Evolutionary conservation across 768 basidiomycete genomes (phyloP).

Genomic region (Naematelia aurantialba): DNA sequence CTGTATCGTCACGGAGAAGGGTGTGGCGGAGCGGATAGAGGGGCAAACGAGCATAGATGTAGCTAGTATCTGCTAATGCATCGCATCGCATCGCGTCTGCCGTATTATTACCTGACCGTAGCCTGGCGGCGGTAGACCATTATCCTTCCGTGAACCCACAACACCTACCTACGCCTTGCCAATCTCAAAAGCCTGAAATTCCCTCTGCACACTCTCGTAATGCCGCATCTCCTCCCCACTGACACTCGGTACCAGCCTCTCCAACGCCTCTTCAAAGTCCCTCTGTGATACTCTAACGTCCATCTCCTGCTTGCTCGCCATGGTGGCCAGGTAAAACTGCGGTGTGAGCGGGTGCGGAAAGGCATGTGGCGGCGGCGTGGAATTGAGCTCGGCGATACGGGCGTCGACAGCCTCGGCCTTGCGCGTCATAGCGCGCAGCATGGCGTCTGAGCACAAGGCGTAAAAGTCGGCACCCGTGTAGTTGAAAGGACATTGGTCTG

Average conservation of each 20-base stretch:
- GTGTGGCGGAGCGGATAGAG: slow-evolving; percentile 71
- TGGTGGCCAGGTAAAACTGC: slow-evolving; percentile 83
- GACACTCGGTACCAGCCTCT: slow-evolving; percentile 55
- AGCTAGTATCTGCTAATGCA: slow-evolving; percentile 55
- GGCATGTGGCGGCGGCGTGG: background rate
- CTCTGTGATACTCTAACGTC: slow-evolving; percentile 67
- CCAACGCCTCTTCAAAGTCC: slow-evolving; percentile 75
- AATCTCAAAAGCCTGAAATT: slow-evolving; percentile 54
- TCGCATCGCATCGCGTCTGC: too few relatives aligned
- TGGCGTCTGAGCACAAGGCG: slow-evolving; percentile 92
- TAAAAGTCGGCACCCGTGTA: slow-evolving; percentile 98
- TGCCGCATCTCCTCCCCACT: slow-evolving; percentile 80
- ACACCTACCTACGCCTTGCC: slow-evolving; percentile 5
- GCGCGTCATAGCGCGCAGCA: slow-evolving; percentile 89
- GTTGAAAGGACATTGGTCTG: slow-evolving; percentile 77
- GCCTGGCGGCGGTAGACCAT: background rate
- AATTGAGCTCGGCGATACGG: slow-evolving; percentile 60
- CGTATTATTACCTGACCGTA: too few relatives aligned
- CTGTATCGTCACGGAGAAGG: slow-evolving; percentile 81
- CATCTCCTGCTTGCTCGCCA: slow-evolving; percentile 67
- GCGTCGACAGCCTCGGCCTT: slow-evolving; percentile 75
- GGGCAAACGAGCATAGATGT: slow-evolving; percentile 65
- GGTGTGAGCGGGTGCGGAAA: slow-evolving; percentile 71
- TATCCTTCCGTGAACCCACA: background rate
- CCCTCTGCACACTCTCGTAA: slow-evolving; percentile 67